These are phyloP conservation scores for Monosporozyma yasuniensis DNA, from an alignment of 805 yeast genomes.

Conservation along the genomic window DNA sequence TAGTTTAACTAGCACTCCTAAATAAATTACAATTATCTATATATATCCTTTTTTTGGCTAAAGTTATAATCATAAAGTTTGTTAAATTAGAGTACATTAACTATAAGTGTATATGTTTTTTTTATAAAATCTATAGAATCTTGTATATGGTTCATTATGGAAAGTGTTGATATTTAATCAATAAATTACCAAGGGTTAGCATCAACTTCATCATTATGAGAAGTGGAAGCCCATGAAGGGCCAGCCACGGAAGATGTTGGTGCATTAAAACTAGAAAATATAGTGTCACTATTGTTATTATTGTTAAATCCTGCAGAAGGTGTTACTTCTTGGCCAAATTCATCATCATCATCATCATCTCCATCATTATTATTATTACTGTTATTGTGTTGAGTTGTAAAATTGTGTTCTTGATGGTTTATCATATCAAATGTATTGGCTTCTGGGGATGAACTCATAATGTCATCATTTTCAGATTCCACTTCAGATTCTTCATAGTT, in stretches of 20 bases:
- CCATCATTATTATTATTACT: neutral
- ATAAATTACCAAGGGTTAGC: slow-evolving; percentile 53
- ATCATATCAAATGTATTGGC: slow-evolving; percentile 7
- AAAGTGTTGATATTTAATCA: neutral
- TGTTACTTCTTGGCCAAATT: neutral
- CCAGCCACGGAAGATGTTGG: slow-evolving; percentile 40
- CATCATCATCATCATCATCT: slow-evolving; percentile 3
- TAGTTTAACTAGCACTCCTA: neutral
- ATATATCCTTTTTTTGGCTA: neutral
- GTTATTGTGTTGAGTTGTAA: no score
- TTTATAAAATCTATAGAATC: neutral
- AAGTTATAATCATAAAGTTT: neutral
- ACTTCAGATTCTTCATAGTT: slow-evolving; percentile 10
- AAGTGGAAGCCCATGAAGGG: slow-evolving; percentile 40
- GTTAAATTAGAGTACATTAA: neutral
- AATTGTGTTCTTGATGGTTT: slow-evolving; percentile 2
- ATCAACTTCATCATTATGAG: slow-evolving; percentile 45
- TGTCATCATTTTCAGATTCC: slow-evolving; percentile 8
- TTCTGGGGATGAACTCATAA: slow-evolving; percentile 9
- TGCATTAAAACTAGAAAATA: slow-evolving; percentile 60
- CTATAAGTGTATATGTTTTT: neutral
- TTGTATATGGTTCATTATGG: neutral
- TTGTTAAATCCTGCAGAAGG: neutral
- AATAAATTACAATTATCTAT: neutral
- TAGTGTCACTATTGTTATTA: slow-evolving; percentile 1